Evolutionary conservation across 768 basidiomycete genomes (phyloP).

Genomic region (Asterophora parasitica): DNA sequence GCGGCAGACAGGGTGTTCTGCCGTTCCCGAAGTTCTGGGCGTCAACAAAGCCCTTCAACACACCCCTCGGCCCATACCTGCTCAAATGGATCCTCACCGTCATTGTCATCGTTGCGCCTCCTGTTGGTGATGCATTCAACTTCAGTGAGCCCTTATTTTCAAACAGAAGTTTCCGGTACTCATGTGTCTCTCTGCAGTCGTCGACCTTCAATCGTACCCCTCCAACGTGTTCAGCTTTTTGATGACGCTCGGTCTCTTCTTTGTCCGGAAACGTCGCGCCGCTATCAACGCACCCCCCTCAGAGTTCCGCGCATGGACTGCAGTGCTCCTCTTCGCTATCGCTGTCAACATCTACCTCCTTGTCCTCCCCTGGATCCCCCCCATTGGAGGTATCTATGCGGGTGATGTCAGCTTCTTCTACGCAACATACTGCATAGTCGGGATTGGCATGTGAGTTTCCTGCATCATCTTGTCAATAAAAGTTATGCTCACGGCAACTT

Average conservation of each 20-base stretch:
- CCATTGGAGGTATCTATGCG: conserved; percentile 30
- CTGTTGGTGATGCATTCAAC: conserved; percentile 39
- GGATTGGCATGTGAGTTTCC: conserved; percentile 28
- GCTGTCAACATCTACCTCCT: conserved; percentile 37
- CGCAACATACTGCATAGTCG: conserved; percentile 37
- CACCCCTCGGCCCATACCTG: conserved; percentile 41
- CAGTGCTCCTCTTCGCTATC: conserved; percentile 29
- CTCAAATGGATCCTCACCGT: conserved; percentile 42
- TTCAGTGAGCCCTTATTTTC: conserved; percentile 26
- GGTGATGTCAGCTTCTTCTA: conserved; percentile 41
- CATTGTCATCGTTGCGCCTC: conserved; percentile 44
- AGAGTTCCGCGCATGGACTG: conserved; percentile 35
- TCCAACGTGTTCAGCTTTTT: conserved; percentile 33
- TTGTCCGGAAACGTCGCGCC: conserved; percentile 28
- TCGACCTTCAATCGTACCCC: conserved; percentile 36
- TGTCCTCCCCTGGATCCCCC: conserved; percentile 38
- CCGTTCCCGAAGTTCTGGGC: conserved; percentile 48
- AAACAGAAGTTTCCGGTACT: neutral
- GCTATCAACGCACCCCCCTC: conserved; percentile 27
- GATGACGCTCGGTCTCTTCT: conserved; percentile 29
- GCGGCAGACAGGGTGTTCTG: conserved; percentile 47
- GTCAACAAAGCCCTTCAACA: conserved; percentile 47
- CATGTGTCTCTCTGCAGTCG: conserved; percentile 19
- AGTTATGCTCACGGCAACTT: neutral
- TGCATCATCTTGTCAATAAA: neutral